Evolutionary conservation across 75 land plant genomes (phyloP), one percentile per base, ranked within the genome.

Genomic region (Selaginella tamariscina): DNA sequence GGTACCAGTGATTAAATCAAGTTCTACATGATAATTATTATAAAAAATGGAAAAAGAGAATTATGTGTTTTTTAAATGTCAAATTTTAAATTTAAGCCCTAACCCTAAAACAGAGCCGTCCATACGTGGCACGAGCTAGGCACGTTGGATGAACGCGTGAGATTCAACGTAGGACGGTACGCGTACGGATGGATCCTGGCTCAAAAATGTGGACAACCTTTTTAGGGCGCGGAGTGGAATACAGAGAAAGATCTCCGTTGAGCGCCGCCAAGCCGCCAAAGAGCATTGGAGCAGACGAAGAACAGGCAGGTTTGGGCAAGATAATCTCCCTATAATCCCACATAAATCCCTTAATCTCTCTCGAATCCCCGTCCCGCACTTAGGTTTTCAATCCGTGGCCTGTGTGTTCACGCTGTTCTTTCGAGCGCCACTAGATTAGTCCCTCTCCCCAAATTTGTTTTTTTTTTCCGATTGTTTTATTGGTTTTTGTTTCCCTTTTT

Each of bases 1-100:
- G 56, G 77, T 77, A 33, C 64, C 59, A n/a, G 77, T 77, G 20
- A 68, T 77, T 33, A 68, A 57, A 54, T 56, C 54, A 21, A 66
- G 33, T 54, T 60, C 74, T 31, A 31, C 55, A 1, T 72, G 64
- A 75, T n/a, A n/a, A n/a, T n/a, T n/a, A n/a, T n/a, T n/a, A n/a
- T n/a, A n/a, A n/a, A n/a, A n/a, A n/a, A n/a, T n/a, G n/a, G n/a
- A n/a, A n/a, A n/a, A n/a, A n/a, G n/a, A n/a, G n/a, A n/a, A n/a
- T n/a, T n/a, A n/a, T n/a, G n/a, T n/a, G n/a, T n/a, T n/a, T n/a
- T n/a, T n/a, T n/a, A n/a, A n/a, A n/a, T n/a, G n/a, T n/a, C n/a
- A n/a, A n/a, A n/a, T n/a, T n/a, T n/a, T n/a, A n/a, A n/a, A n/a
- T n/a, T n/a, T n/a, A n/a, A n/a, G n/a, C n/a, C n/a, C n/a, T n/a